These are phyloP conservation scores for Kazachstania viticola DNA, from an alignment of 805 yeast genomes.

Conservation along the genomic window DNA sequence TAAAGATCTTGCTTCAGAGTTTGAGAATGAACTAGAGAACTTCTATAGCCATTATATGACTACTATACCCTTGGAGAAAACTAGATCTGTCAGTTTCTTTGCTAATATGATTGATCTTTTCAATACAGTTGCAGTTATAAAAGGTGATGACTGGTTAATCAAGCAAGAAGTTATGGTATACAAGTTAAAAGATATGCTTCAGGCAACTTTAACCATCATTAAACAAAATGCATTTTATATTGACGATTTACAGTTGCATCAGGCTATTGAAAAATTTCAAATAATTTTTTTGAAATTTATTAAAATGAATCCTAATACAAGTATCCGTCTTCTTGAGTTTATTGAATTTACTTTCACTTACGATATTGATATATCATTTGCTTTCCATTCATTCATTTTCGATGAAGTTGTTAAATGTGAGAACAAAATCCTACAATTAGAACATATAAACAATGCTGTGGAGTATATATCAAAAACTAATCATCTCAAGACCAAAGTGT, in stretches of 20 bases:
- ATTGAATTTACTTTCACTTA: constrained; percentile 25
- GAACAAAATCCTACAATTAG: constrained; percentile 36
- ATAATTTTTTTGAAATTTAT: constrained; percentile 31
- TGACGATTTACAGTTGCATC: constrained; percentile 57
- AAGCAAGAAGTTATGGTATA: constrained; percentile 29
- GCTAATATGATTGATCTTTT: constrained; percentile 65
- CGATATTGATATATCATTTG: constrained; percentile 22
- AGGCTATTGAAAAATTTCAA: constrained; percentile 56
- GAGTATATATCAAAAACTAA: constrained; percentile 37
- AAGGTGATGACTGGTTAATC: constrained; percentile 48
- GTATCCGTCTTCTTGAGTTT: constrained; percentile 30
- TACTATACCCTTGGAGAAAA: constrained; percentile 31
- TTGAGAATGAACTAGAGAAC: constrained; percentile 39
- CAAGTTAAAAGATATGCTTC: constrained; percentile 21
- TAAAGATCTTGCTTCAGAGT: constrained; percentile 40
- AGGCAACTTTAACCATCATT: constrained; percentile 15
- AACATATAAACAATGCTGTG: constrained; percentile 41
- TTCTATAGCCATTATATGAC: constrained; percentile 38
- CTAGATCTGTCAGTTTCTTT: constrained; percentile 32
- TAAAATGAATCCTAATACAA: constrained; percentile 26
- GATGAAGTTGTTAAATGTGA: constrained; percentile 39
- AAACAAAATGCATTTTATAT: constrained; percentile 20
- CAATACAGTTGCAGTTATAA: constrained; percentile 36
- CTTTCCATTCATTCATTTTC: constrained; percentile 48
- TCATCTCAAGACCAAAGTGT: constrained; percentile 45